Base-by-base conservation (phyloP, 331 rosid species). In the Phaseolus coccineus region DNA sequence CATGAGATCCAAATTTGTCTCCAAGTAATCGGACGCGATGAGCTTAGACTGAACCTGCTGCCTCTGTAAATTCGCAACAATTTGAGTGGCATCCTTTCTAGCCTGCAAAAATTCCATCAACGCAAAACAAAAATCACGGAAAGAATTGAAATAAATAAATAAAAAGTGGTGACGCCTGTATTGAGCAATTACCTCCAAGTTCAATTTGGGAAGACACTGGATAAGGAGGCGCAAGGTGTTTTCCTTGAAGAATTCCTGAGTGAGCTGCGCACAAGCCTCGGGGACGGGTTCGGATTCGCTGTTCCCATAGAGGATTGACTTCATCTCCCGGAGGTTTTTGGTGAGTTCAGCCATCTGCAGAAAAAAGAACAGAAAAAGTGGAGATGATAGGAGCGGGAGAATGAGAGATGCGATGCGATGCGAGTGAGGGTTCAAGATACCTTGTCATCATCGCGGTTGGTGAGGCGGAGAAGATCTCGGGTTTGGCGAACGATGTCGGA, bases 51-150 rank as follows among this genome's bases (percentile, higher is more conserved):
- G 89, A 85, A 94, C 97, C 82, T 80, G 93, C 64, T 94, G 98
- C 74, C 95, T 81, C 55, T 92, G 97, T 51, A 94, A 88, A 81
- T 94, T 94, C 9, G 97, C 97, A 82, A 94, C 94, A 70, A 94
- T 87, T 81, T 94, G 97, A 69, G 97, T 92, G 11, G 98, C 97
- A 81, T 91, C 93, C 73, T 92, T 91, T 50, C 97, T 84, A 12
- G 92, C 90, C 98, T 92, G 87, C 86, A 83, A 46, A 76, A 5
- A 22, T 19, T 24, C 39, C 13, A 15, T 64, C 64, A 85, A 66
- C 3, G 76, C 2, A 44, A 47, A 40, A 10, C 15, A 75, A 51
- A 50, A 66, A 30, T 0, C 13, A 42, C 13, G 3, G 47, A 42
- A 58, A 27, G 2, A 58, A 58, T 9, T 8, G 3, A 42, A 33